These are phyloP conservation scores for Hypoxylon fragiforme DNA, from an alignment of 495 filamentous ascomycete species.

Conservation along the genomic window DNA sequence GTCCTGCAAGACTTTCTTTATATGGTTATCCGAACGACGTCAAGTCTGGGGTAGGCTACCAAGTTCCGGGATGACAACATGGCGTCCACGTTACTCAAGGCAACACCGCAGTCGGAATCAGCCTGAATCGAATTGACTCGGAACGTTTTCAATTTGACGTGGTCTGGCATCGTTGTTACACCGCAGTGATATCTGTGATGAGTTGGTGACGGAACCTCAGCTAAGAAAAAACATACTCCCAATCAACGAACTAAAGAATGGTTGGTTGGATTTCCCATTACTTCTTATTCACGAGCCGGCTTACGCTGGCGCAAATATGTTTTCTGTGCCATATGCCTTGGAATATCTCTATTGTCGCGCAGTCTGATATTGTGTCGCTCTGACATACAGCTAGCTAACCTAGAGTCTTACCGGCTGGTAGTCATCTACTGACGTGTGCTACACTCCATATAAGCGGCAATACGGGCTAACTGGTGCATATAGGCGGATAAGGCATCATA, in stretches of 20 bases:
- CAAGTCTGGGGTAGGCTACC: constrained; percentile 31
- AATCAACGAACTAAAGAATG: background rate
- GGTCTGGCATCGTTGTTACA: constrained; percentile 24
- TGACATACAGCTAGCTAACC: constrained; percentile 22
- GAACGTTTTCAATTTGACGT: constrained; percentile 9
- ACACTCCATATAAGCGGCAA: background rate
- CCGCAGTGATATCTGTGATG: constrained; percentile 17
- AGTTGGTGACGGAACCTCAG: constrained; percentile 16
- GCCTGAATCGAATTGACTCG: constrained; percentile 18
- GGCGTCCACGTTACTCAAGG: constrained; percentile 16
- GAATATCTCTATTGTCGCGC: background rate
- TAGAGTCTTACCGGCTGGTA: constrained; percentile 2
- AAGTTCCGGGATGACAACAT: constrained; percentile 29
- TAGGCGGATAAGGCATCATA: background rate
- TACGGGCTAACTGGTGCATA: too few species aligned
- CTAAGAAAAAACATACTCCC: constrained; percentile 1
- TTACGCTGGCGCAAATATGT: constrained; percentile 13
- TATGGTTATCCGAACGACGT: constrained; percentile 17
- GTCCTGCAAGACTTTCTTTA: constrained; percentile 14
- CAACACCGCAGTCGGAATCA: constrained; percentile 19
- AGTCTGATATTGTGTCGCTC: constrained; percentile 18
- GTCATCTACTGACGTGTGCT: background rate
- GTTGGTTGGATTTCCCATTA: constrained; percentile 1
- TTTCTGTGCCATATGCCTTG: constrained; percentile 11
- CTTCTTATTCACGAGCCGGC: background rate